phyloP scores from a whole-genome alignment of 495 filamentous ascomycete genomes.

The Xylaria nigripes region DNA sequence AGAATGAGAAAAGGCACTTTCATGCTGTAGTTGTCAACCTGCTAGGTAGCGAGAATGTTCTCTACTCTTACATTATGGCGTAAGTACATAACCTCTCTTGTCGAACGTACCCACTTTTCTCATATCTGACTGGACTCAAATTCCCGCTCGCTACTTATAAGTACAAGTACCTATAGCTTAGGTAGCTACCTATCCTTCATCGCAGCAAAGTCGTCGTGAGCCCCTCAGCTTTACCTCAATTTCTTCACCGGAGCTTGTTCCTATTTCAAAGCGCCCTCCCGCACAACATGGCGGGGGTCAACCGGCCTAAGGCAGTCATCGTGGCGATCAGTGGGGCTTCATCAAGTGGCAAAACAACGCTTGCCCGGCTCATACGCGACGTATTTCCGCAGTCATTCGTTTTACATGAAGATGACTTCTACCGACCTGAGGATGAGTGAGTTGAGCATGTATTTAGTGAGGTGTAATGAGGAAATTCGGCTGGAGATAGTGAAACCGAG shows the following conservation, averaged over 20 bases:
- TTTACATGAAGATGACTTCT: constrained; percentile 92
- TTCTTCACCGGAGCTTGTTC: not conserved
- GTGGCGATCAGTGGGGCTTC: constrained; percentile 70
- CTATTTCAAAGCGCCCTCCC: not conserved
- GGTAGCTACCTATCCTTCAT: not conserved
- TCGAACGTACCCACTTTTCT: constrained; percentile 6
- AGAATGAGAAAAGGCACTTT: too few relatives aligned
- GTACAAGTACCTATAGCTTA: too few relatives aligned
- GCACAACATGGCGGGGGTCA: constrained; percentile 5
- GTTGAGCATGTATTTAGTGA: constrained; percentile 1
- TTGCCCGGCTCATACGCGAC: constrained; percentile 62
- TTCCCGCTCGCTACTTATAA: not conserved
- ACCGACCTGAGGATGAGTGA: constrained; percentile 62
- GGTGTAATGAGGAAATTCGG: not conserved
- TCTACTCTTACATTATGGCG: too few relatives aligned
- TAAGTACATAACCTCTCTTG: too few relatives aligned
- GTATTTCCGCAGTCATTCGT: constrained; percentile 69
- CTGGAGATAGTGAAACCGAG: not conserved
- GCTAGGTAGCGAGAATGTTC: too few relatives aligned
- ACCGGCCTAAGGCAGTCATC: constrained; percentile 43
- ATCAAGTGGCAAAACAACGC: constrained; percentile 72
- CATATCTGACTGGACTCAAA: not conserved
- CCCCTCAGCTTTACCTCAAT: not conserved
- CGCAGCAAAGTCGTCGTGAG: not conserved
- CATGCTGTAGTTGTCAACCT: too few relatives aligned